Conservation (phyloP, 2,329 filamentous ascomycete species). For the Trichoderma brevicompactum region DNA sequence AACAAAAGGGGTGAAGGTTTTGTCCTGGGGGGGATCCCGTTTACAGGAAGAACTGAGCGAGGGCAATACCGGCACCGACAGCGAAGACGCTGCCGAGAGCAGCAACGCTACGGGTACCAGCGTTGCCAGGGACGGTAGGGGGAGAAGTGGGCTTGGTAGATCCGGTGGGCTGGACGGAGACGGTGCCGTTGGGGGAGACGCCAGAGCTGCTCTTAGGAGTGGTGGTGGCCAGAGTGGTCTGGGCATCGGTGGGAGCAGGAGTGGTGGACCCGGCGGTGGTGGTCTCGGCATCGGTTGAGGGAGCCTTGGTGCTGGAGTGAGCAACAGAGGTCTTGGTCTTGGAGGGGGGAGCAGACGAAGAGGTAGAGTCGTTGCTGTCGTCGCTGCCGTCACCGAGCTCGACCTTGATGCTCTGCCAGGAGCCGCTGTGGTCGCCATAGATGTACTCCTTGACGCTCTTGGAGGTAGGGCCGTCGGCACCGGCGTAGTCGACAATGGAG, state of each 20-base stretch:
- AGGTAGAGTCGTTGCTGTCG: constrained; percentile 26
- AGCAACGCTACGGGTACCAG: constrained; percentile 36
- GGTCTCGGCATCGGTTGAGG: neutral
- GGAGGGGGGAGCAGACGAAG: constrained; percentile 25
- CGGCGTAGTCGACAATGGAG: constrained; percentile 59
- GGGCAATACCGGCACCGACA: constrained; percentile 38
- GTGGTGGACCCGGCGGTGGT: constrained; percentile 25
- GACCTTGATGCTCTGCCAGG: constrained; percentile 57
- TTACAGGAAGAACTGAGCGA: constrained; percentile 42
- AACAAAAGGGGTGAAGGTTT: constrained; percentile 16
- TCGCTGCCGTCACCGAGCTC: constrained; percentile 44
- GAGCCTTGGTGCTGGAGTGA: constrained; percentile 21
- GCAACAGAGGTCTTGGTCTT: constrained; percentile 9
- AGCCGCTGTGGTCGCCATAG: constrained; percentile 55
- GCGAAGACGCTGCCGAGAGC: constrained; percentile 36
- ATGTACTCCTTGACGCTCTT: constrained; percentile 55
- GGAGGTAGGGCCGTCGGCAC: constrained; percentile 48
- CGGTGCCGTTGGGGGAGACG: constrained; percentile 27
- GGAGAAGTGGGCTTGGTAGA: constrained; percentile 28
- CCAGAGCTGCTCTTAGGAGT: constrained; percentile 32
- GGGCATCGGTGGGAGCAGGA: constrained; percentile 22
- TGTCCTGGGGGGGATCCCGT: constrained; percentile 7
- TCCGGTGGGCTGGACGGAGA: constrained; percentile 30
- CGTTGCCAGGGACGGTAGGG: constrained; percentile 35
- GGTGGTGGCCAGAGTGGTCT: constrained; percentile 32